These are phyloP conservation scores for Fusarium papillatum DNA, from an alignment of 2,329 filamentous ascomycete species.

Conservation along the genomic window DNA sequence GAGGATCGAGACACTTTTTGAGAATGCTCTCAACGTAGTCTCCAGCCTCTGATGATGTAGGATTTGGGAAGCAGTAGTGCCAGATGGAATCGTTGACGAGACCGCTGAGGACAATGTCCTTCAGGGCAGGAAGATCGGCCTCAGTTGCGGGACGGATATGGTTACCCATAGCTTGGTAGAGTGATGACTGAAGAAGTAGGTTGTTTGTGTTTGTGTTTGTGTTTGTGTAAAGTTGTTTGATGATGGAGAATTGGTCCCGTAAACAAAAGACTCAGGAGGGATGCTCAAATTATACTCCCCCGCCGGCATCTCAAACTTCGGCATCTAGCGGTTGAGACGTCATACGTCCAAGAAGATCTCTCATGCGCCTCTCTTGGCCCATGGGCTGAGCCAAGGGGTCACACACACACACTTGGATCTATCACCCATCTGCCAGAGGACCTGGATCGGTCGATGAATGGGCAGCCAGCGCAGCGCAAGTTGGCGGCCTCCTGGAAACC, in stretches of 20 bases:
- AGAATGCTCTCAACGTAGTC: conserved; percentile 27
- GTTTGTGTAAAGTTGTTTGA: background rate
- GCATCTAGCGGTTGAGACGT: background rate
- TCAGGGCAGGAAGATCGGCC: conserved; percentile 29
- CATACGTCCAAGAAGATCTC: conserved; percentile 3
- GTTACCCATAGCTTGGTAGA: conserved; percentile 25
- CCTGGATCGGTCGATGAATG: conserved; percentile 8
- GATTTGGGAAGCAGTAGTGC: conserved; percentile 29
- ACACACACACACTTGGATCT: background rate
- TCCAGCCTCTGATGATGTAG: conserved; percentile 8
- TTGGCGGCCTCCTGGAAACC: conserved; percentile 13
- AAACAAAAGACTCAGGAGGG: background rate
- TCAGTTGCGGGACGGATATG: conserved; percentile 29
- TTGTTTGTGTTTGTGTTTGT: background rate
- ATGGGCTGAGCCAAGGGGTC: conserved; percentile 10
- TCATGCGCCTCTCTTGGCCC: conserved; percentile 4
- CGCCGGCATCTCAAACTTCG: background rate
- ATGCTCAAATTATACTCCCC: background rate
- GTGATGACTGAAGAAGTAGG: background rate
- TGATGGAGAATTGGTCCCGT: background rate
- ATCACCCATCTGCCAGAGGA: background rate
- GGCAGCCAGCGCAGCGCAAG: background rate
- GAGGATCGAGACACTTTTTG: conserved; percentile 18
- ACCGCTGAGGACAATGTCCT: conserved; percentile 34
- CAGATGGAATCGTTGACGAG: conserved; percentile 29